phyloP scores from a whole-genome alignment of 2,329 filamentous ascomycete species.

The Penicillium sp. region DNA sequence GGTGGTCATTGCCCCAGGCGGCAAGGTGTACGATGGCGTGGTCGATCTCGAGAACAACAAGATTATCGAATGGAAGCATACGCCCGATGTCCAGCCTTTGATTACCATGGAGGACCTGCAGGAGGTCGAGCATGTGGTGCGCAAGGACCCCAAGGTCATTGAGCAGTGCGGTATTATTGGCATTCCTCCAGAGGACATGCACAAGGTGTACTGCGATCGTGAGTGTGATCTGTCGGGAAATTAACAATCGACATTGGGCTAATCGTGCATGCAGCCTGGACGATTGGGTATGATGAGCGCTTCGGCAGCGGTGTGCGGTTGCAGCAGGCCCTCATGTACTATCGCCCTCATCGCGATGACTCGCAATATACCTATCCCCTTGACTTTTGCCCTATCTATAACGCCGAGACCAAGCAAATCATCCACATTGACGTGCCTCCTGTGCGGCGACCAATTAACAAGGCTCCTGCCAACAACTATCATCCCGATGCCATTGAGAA shows the following conservation, averaged over 20 bases:
- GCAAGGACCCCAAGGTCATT: constrained; percentile 81
- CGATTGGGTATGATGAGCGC: constrained; percentile 90
- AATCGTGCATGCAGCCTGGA: constrained; percentile 65
- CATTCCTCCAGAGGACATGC: constrained; percentile 79
- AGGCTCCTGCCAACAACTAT: constrained; percentile 75
- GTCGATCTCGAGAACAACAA: constrained; percentile 69
- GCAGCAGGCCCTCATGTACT: constrained; percentile 96
- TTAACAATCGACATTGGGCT: background rate
- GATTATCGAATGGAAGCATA: constrained; percentile 72
- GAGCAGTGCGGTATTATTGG: constrained; percentile 85
- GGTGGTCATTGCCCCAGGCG: constrained; percentile 76
- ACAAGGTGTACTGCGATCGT: constrained; percentile 94
- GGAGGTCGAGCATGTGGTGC: constrained; percentile 72
- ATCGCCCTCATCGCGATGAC: constrained; percentile 80
- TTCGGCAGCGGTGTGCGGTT: constrained; percentile 77
- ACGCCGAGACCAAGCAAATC: constrained; percentile 74
- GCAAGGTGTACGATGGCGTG: constrained; percentile 79
- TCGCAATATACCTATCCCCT: constrained; percentile 89
- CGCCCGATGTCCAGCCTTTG: constrained; percentile 78
- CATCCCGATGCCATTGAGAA: constrained; percentile 71
- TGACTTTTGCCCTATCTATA: constrained; percentile 92
- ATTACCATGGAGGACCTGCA: constrained; percentile 92
- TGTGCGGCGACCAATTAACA: constrained; percentile 72
- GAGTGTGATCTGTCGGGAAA: constrained; percentile 34
- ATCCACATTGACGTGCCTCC: constrained; percentile 82